Evolutionary conservation across 768 basidiomycete genomes (phyloP).

Genomic region (Tulasnella sp.): DNA sequence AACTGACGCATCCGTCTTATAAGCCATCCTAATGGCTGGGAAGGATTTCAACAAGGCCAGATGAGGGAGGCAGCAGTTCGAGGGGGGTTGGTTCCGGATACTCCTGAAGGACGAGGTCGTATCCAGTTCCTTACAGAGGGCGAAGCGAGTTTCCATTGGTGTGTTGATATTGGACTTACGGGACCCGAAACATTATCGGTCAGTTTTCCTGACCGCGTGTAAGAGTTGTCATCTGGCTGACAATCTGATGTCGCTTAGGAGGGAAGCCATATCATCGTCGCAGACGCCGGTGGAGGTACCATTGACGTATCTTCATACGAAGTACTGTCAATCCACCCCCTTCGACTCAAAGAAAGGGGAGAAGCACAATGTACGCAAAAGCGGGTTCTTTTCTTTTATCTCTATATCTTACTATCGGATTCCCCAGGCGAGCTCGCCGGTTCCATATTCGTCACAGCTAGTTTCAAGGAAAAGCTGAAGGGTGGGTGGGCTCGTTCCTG

Average conservation of each 20-base stretch:
- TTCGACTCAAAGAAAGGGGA: too few species aligned
- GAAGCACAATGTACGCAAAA: too few species aligned
- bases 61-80: slow-evolving; percentile 35
- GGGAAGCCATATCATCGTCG: slow-evolving; percentile 28
- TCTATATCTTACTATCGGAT: too few species aligned
- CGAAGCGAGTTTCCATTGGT: slow-evolving; percentile 42
- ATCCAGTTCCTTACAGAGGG: slow-evolving; percentile 40
- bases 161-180: slow-evolving; percentile 30
- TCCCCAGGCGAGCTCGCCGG: too few species aligned
- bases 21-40: slow-evolving; percentile 35
- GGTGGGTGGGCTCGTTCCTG: too few species aligned
- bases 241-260: neutral
- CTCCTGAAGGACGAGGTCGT: slow-evolving; percentile 28
- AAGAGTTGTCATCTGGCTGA: neutral
- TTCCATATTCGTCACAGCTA: too few species aligned
- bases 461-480: too few species aligned
- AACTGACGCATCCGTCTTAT: neutral
- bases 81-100: slow-evolving; percentile 33
- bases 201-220: neutral
- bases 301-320: slow-evolving; percentile 35
- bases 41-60: slow-evolving; percentile 33
- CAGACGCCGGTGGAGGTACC: slow-evolving; percentile 41
- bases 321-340: too few species aligned
- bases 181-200: slow-evolving; percentile 26
- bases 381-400: too few species aligned